Evolutionary conservation across 1,284 basidiomycete species (phyloP), one percentile per base, ranked within the genome.

Genomic region (Cutaneotrichosporon sp.): DNA sequence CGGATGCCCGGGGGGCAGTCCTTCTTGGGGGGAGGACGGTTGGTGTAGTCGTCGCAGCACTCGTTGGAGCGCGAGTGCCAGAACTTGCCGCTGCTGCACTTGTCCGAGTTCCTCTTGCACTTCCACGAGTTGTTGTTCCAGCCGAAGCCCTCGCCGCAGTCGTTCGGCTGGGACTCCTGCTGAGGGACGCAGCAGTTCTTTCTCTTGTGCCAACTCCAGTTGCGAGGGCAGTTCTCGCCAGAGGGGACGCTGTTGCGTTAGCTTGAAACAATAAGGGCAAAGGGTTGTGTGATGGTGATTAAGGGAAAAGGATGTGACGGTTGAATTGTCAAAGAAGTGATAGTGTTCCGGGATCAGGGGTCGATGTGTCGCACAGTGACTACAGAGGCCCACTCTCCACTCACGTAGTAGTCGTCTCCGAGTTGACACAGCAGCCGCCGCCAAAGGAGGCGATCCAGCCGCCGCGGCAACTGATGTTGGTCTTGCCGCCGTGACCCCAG

Each of bases 111-210:
- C 31, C 45, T 14, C 24, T 50, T 53, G 59, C 68, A 68, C 29
- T 62, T 59, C 60, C 67, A 67, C 25, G 56, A 51, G 36, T 67
- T 59, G 22, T 60, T 54, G 64, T 70, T 67, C 66, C 67, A 79
- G n/a, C 56, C 63, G 66, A 68, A 76, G 38, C 75, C 71, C 67
- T 75, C 75, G 54, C 74, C 72, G 58, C 76, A 77, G 62, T 76
- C 73, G 60, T 71, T 71, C 24, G 31, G 14, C 27, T 45, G 20
- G n/a, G 27, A 34, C 34, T 25, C 20, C 31, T 27, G 13, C 22
- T 10, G 24, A 5, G 56, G 49, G 16, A 58, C 36, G 24, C 56
- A 51, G 56, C 49, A 52, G 56, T 14, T 33, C 55, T 50, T 24
- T 4, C 18, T 8, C n/a, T 16, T 16, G 46, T 57, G 55, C 55